These are phyloP conservation scores for Cocos nucifera DNA, from an alignment of 176 grass and related monocot genomes.

Conservation along the genomic window DNA sequence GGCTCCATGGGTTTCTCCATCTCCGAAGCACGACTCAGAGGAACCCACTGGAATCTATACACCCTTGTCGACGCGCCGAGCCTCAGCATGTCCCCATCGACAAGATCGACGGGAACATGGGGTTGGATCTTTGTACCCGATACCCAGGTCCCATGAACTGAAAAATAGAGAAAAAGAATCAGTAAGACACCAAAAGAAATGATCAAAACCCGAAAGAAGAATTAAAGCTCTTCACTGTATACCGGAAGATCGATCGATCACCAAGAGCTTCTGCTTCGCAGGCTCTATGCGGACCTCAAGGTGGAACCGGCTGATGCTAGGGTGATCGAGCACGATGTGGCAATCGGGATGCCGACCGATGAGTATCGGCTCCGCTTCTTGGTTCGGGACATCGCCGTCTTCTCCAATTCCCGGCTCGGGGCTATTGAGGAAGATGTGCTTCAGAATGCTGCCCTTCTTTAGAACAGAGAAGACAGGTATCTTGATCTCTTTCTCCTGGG, in stretches of 20 bases:
- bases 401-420: too few relatives aligned
- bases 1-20: slow-evolving; percentile 59
- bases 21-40: slow-evolving; percentile 48
- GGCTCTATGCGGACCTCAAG: slow-evolving; percentile 40
- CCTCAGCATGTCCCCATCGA: slow-evolving; percentile 42
- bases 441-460: slow-evolving; percentile 53
- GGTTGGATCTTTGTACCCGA: slow-evolving; percentile 62
- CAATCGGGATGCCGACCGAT: slow-evolving; percentile 76
- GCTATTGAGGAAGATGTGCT: slow-evolving; percentile 37
- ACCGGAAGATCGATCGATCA: slow-evolving; percentile 75
- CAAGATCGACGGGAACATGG: slow-evolving; percentile 40
- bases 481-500: slow-evolving; percentile 17
- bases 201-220: not conserved
- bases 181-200: not conserved
- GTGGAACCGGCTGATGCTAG: slow-evolving; percentile 88
- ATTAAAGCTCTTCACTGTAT: not conserved
- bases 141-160: slow-evolving; percentile 93
- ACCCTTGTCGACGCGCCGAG: slow-evolving; percentile 65
- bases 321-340: slow-evolving; percentile 77
- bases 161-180: not conserved
- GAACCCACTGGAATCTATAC: slow-evolving; percentile 81
- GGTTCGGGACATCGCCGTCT: slow-evolving; percentile 9
- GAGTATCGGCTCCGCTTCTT: slow-evolving; percentile 29
- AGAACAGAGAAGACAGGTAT: slow-evolving; percentile 66
- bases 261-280: slow-evolving; percentile 36